Evolutionary conservation across 1,139 yeast genomes (phyloP), one percentile per base, ranked within the genome.

Genomic region (Kodamaea suecica): DNA sequence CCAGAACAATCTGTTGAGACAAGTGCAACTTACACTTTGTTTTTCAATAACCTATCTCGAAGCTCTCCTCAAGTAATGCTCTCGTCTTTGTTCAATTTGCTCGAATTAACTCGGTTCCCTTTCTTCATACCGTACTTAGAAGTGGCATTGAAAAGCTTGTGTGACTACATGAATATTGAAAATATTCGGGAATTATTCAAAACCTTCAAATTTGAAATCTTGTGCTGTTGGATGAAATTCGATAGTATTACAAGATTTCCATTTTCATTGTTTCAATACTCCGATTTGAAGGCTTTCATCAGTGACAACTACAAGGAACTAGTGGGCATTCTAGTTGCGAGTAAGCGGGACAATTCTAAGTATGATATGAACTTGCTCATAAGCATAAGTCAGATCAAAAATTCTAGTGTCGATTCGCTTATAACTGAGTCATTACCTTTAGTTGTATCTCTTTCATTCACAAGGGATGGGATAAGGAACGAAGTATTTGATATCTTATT

Each of bases 401-500:
- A 39, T 15, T 13, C 37, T 12, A 49, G 47, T 11, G 12, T 38
- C 1, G 37, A 29, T 5, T 28, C 59, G 9, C 33, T 73, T 4
- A 43, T 66, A 2, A 39, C 48, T 4, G 64, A 61, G 9, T 51
- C 73, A 19, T 45, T 73, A 19, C 61, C 75, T 1, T 40, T 53
- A 13, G 42, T 50, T 37, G 52, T 76, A 1, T 69, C 81, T 0
- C 49, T 78, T 8, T 61, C 82, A 0, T 77, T 64, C 43, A 51
- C 74, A 0, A 53, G 53, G 10, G 58, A 61, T 17, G 81, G 82
- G 0, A 42, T 57, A 1, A 55, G 72, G 27, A 63, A 63, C 34
- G 55, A 56, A 1, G 51, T 75, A 0, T 66, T 64, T 30, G 57
- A 52, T 2, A 40, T 30, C 2, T 24, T 38, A 5, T 30, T 39